A percentile compares a stretch with the other conserved stretches of the same genome.
phyloP scores from a whole-genome alignment of 257 asterid species.

The Plectranthus barbatus region DNA sequence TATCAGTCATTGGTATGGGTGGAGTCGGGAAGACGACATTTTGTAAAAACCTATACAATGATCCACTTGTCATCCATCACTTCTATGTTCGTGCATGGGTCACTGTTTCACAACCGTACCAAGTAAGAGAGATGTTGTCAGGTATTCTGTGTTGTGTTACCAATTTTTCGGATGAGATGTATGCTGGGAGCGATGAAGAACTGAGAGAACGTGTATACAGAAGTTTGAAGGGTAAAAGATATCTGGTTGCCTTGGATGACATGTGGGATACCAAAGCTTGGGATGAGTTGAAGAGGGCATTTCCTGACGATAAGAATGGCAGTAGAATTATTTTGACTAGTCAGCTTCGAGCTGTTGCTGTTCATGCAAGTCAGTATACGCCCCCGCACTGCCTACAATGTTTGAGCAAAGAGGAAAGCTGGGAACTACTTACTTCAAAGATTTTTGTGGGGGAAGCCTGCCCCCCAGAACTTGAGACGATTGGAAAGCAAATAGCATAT shows the following conservation, averaged over 20 bases:
- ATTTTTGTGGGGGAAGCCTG: background rate
- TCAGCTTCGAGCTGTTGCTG: constrained; percentile 8
- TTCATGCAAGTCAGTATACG: background rate
- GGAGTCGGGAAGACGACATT: background rate
- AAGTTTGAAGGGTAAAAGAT: constrained; percentile 12
- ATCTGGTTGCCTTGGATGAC: constrained; percentile 23
- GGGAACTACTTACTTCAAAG: constrained; percentile 16
- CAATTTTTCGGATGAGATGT: background rate
- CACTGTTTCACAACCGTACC: background rate
- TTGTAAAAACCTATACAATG: background rate
- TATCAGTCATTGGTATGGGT: background rate
- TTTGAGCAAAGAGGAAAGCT: constrained; percentile 12
- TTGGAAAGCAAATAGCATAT: constrained; percentile 18
- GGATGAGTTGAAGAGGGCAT: constrained; percentile 9
- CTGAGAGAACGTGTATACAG: constrained; percentile 6
- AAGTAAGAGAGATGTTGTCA: background rate
- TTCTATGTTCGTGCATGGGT: background rate
- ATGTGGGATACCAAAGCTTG: constrained; percentile 24
- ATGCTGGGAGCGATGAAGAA: background rate
- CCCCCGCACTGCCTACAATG: background rate
- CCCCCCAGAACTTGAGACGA: background rate
- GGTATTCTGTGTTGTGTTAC: constrained; percentile 1
- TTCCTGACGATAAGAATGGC: constrained; percentile 16
- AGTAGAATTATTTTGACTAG: constrained; percentile 21
- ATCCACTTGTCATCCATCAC: background rate